Conservation (phyloP, 73 alveolate genomes). For the Stentor roeselii region DNA sequence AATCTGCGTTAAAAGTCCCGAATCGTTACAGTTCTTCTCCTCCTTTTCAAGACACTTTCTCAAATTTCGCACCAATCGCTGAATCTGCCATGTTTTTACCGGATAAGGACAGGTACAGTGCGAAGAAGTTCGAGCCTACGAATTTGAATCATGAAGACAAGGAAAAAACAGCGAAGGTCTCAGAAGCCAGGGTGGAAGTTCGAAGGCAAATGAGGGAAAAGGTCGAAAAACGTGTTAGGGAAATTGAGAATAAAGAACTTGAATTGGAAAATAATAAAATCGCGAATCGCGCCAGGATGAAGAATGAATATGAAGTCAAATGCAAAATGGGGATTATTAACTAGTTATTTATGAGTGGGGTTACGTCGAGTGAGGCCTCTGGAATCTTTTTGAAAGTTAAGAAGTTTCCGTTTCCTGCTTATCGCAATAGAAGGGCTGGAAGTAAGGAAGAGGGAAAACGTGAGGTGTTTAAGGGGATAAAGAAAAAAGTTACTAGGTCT, state of each 20-base stretch:
- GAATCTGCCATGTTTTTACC: neutral
- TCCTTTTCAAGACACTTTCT: slow-evolving; percentile 9
- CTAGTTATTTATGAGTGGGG: neutral
- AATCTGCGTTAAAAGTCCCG: neutral
- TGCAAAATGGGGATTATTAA: neutral
- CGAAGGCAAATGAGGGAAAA: neutral
- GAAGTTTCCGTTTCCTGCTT: no score
- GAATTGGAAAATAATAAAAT: slow-evolving; percentile 4
- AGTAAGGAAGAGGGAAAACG: no score
- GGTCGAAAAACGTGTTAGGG: neutral
- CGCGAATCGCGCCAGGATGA: neutral
- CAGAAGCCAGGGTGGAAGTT: slow-evolving; percentile 1
- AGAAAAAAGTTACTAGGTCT: no score
- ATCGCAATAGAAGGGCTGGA: no score
- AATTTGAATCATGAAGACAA: neutral
- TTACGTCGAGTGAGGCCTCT: no score
- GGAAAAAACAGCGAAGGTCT: neutral
- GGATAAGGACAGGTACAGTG: neutral
- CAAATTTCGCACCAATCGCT: neutral
- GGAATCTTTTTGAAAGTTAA: no score
- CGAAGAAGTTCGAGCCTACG: neutral
- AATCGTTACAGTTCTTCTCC: slow-evolving; percentile 19
- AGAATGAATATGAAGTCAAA: neutral
- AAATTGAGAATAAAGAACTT: slow-evolving; percentile 7
- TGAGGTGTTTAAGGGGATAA: no score